Evolutionary conservation across 2,329 filamentous ascomycete genomes (phyloP).

Genomic region (Mycosphaerella sp.): DNA sequence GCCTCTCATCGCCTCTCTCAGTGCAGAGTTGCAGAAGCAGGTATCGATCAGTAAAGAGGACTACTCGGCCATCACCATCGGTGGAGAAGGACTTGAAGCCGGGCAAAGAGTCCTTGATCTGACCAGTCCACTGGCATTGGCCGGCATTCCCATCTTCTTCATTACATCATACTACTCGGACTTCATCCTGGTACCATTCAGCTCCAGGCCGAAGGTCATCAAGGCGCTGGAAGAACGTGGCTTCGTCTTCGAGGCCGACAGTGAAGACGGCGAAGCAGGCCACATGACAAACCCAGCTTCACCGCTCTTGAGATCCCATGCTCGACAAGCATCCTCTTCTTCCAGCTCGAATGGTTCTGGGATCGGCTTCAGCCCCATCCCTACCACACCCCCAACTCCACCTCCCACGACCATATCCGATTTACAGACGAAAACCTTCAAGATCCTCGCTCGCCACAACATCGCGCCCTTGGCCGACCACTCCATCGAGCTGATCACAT

Average conservation of each 20-base stretch:
- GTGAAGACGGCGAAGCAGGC: constrained; percentile 43
- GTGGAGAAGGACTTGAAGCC: constrained; percentile 82
- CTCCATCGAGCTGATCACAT: constrained; percentile 69
- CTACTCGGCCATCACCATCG: constrained; percentile 84
- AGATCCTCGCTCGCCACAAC: constrained; percentile 68
- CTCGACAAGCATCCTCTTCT: constrained; percentile 43
- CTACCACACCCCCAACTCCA: constrained; percentile 56
- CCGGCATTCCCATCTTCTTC: constrained; percentile 95
- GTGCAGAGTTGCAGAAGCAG: constrained; percentile 37
- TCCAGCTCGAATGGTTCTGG: constrained; percentile 23
- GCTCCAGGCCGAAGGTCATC: constrained; percentile 67
- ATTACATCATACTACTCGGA: constrained; percentile 98
- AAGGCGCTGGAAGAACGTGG: constrained; percentile 70
- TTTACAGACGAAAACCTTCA: constrained; percentile 76
- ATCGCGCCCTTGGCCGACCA: constrained; percentile 67
- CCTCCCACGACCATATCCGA: constrained; percentile 72
- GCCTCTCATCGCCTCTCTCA: constrained; percentile 61
- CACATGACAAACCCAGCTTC: constrained; percentile 43
- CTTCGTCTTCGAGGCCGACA: constrained; percentile 71
- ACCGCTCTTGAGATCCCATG: constrained; percentile 53
- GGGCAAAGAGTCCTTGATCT: constrained; percentile 87
- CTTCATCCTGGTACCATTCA: constrained; percentile 83
- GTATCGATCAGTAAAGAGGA: constrained; percentile 75
- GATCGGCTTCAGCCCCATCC: constrained; percentile 29
- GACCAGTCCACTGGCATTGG: constrained; percentile 82